These are phyloP conservation scores for Geosmithia flava DNA, from an alignment of 2,329 filamentous ascomycete genomes.

Conservation along the genomic window DNA sequence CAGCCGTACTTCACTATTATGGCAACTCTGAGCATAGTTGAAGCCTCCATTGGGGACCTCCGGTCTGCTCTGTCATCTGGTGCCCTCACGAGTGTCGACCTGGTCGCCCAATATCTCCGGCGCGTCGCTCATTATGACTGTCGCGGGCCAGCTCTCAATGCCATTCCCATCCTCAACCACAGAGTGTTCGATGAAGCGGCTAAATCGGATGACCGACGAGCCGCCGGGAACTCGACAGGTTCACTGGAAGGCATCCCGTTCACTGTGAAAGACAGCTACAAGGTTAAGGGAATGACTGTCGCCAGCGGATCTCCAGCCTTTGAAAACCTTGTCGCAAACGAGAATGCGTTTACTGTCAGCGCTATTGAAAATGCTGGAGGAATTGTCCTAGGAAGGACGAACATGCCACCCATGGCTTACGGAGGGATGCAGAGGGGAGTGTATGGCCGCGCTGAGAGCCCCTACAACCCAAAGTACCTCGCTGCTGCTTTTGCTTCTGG, in stretches of 20 bases:
- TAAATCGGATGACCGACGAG: slow-evolving; percentile 13
- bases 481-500: slow-evolving; percentile 43
- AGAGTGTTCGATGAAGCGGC: slow-evolving; percentile 13
- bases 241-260: slow-evolving; percentile 42
- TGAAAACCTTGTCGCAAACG: slow-evolving; percentile 29
- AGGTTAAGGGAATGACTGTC: slow-evolving; percentile 37
- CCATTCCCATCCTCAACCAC: slow-evolving; percentile 13
- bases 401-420: slow-evolving; percentile 45
- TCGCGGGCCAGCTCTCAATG: slow-evolving; percentile 11
- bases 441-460: slow-evolving; percentile 42
- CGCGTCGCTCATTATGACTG: slow-evolving; percentile 13
- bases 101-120: slow-evolving; percentile 12
- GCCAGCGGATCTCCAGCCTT: slow-evolving; percentile 44
- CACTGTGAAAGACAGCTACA: slow-evolving; percentile 46
- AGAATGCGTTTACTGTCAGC: slow-evolving; percentile 38
- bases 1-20: neutral
- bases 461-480: slow-evolving; percentile 40
- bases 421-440: slow-evolving; percentile 45
- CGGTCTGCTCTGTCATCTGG: slow-evolving; percentile 7
- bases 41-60: slow-evolving; percentile 12
- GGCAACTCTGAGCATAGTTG: slow-evolving; percentile 6
- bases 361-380: slow-evolving; percentile 24
- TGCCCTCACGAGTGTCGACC: slow-evolving; percentile 12
- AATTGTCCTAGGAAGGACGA: slow-evolving; percentile 33
- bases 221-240: slow-evolving; percentile 1